Evolutionary conservation across 768 basidiomycete genomes (phyloP).

Genomic region (Calocybe cyanea): DNA sequence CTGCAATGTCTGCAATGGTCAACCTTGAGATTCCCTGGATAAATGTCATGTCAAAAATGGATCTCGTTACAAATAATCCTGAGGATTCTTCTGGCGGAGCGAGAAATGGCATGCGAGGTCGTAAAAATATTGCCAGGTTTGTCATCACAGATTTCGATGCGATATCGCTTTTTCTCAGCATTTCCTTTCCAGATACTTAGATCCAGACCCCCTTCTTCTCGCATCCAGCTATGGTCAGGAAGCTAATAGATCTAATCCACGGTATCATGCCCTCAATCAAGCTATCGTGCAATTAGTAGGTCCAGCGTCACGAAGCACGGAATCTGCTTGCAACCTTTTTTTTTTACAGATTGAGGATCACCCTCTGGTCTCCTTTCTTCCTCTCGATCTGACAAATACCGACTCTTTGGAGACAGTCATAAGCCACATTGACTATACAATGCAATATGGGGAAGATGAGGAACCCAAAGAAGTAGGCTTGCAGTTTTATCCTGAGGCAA

Average conservation of each 20-base stretch:
- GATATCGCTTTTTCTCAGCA: background rate
- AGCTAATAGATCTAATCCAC: slow-evolving; percentile 56
- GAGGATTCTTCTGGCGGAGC: slow-evolving; percentile 58
- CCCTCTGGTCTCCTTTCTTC: slow-evolving; percentile 94
- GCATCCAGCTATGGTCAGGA: slow-evolving; percentile 59
- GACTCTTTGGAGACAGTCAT: slow-evolving; percentile 89
- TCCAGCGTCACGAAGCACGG: too few species aligned
- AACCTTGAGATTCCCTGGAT: slow-evolving; percentile 96
- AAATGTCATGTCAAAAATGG: slow-evolving; percentile 99
- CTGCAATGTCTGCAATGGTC: slow-evolving; percentile 99
- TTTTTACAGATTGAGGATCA: slow-evolving; percentile 88
- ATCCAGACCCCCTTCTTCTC: slow-evolving; percentile 90
- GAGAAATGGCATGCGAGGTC: slow-evolving; percentile 68
- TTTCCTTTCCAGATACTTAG: slow-evolving; percentile 64
- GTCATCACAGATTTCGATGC: slow-evolving; percentile 15
- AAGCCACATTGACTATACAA: slow-evolving; percentile 95
- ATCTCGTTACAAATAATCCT: slow-evolving; percentile 71
- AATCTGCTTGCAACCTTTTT: slow-evolving; percentile 1
- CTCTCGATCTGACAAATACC: slow-evolving; percentile 85
- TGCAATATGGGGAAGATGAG: slow-evolving; percentile 99
- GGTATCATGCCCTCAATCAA: slow-evolving; percentile 90
- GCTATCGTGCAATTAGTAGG: slow-evolving; percentile 90
- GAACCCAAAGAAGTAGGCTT: slow-evolving; percentile 84
- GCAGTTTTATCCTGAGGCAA: slow-evolving; percentile 3
- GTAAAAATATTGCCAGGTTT: slow-evolving; percentile 82